Base-by-base conservation (phyloP, 2,329 filamentous ascomycete species). In the Nemania bipapillata region DNA sequence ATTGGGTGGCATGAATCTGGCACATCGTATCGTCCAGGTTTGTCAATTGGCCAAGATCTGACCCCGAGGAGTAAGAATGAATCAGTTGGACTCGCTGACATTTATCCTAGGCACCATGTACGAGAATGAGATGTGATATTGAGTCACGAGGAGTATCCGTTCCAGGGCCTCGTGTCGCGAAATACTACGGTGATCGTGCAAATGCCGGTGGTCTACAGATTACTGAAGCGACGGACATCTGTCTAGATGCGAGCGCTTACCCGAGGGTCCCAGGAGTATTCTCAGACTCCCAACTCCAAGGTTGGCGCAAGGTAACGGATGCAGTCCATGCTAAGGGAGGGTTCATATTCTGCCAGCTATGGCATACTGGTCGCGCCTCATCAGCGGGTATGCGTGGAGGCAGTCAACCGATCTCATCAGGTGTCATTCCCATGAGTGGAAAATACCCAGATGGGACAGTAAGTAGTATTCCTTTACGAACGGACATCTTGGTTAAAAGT, bases 271-370 rank as follows among this genome's bases (percentile, higher is more conserved):
- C 87, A 0, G 86, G 86, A 3, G 86, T 90, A 74, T 89, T 82
- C 74, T 84, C 77, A 55, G 77, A 81, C 1, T 81, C 80, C 24
- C 86, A 89, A 73, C 80, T 88, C 57, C 81, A 81, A 2, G 85
- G 81, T 0, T 90, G 88, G 88, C 86, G 84, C 68, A 79, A 81
- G 57, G 80, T 90, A 50, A 87, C 86, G 2, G 83, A 86, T 62
- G 85, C 83, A 1, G 87, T 90, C 4, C 89, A 91, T 76, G 81
- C 80, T 26, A 87, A 88, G 74, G 86, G 86, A 28, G 83, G 83
- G 22, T 85, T 83, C 74, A 87, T 90, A 71, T 90, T 83, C 79
- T 76, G 83, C 28, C 89, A 91, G 76, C 80, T 91, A 1, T 90
- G 86, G 86, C 83, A 84, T 1, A 79, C 87, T 0, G 87, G 89